Evolutionary conservation across 2,329 filamentous ascomycete genomes (phyloP), one percentile per base, ranked within the genome.

Genomic region (Fusarium pseudocircinatum): DNA sequence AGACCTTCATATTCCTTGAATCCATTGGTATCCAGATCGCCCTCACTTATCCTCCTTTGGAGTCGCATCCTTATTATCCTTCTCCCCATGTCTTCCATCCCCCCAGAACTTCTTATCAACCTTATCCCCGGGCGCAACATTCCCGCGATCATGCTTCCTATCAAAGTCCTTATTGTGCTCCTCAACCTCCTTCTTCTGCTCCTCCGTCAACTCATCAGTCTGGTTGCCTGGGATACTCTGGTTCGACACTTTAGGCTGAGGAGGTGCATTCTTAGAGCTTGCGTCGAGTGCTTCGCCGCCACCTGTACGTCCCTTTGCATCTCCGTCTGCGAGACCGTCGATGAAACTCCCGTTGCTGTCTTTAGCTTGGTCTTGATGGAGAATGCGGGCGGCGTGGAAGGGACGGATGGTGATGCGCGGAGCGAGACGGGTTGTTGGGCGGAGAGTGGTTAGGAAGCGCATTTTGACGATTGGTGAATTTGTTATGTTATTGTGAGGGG

Each of bases 111-210:
- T 85, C 78, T 87, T 86, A 66, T 88, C 82, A 6, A 90, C 88
- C 81, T 87, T 87, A 65, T 89, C 87, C 2, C 82, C 79, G 2
- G 76, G 81, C 1, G 85, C 85, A 7, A 72, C 49, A 11, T 80
- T 74, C 0, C 85, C 83, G 18, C 80, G 82, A 64, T 88, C 89
- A 74, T 90, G 86, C 70, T 85, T 86, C 74, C 84, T 77, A 53
- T 87, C 87, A 78, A 91, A 91, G 2, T 91, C 87, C 71, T 69
- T 71, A 67, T 91, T 91, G 76, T 91, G 89, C 79, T 84, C 78
- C 59, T 89, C 85, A 22, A 91, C 89, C 80, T 91, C 88, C 47
- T 81, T 82, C 78, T 86, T 83, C 80, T 90, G 87, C 77, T 87
- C 87, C 64, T 86, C 80, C 28, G 81, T 86, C 68, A 89, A 75